These are phyloP conservation scores for Alternaria gaisen DNA, from an alignment of 2,329 filamentous ascomycete species.

Conservation along the genomic window DNA sequence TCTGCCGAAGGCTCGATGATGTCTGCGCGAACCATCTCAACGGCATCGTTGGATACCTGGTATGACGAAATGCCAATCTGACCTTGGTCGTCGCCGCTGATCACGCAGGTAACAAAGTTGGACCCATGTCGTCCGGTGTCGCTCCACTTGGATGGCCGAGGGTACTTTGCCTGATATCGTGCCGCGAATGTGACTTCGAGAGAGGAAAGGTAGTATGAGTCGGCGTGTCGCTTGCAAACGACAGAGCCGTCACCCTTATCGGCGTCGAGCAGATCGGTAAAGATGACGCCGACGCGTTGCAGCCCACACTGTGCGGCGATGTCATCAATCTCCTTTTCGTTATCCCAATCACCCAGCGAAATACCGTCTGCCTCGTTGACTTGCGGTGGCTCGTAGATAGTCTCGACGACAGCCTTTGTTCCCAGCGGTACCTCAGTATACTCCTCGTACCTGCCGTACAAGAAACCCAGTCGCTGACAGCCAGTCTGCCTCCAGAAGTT, in stretches of 20 bases:
- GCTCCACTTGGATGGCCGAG: conserved; percentile 95
- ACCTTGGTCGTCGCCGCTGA: conserved; percentile 90
- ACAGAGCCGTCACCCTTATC: conserved; percentile 85
- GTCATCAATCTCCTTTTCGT: conserved; percentile 81
- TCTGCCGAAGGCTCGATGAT: conserved; percentile 96
- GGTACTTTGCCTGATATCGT: conserved; percentile 84
- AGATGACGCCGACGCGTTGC: conserved; percentile 90
- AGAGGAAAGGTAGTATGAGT: conserved; percentile 93
- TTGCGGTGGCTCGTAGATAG: conserved; percentile 96
- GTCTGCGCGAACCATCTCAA: conserved; percentile 96
- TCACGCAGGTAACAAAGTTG: conserved; percentile 94
- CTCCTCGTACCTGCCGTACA: conserved; percentile 90
- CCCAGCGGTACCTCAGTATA: conserved; percentile 93
- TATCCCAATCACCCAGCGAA: conserved; percentile 83
- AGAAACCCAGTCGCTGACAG: conserved; percentile 82
- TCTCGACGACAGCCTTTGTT: conserved; percentile 93
- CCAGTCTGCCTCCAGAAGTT: conserved; percentile 91
- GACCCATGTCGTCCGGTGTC: conserved; percentile 93
- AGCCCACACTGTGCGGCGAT: conserved; percentile 85
- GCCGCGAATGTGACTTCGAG: conserved; percentile 91
- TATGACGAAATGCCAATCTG: conserved; percentile 91
- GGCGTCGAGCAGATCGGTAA: conserved; percentile 88
- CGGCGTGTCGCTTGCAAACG: conserved; percentile 92
- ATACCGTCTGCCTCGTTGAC: conserved; percentile 88
- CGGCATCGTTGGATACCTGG: conserved; percentile 92